These are phyloP conservation scores for Erodium trifolium DNA, from an alignment of 441 rosid genomes.

Conservation along the genomic window DNA sequence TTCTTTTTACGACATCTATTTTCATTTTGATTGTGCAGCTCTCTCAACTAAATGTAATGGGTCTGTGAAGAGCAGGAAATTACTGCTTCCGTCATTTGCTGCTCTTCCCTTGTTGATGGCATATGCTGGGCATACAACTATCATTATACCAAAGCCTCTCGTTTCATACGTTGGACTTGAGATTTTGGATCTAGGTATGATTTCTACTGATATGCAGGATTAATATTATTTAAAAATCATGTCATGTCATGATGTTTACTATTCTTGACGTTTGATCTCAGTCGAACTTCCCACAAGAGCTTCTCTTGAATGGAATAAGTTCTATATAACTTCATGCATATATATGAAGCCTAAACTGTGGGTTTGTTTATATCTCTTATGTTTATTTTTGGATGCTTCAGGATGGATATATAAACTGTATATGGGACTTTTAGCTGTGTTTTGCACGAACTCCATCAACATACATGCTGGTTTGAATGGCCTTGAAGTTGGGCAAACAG, in stretches of 20 bases:
- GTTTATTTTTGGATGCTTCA: conserved; percentile 26
- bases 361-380: conserved; percentile 15
- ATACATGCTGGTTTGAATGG: conserved; percentile 98
- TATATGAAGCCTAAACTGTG: background rate
- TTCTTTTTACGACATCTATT: background rate
- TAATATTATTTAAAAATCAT: conserved; percentile 2
- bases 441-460: conserved; percentile 93
- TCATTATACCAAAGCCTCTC: conserved; percentile 90
- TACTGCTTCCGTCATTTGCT: conserved; percentile 79
- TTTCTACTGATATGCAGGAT: conserved; percentile 8
- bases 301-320: background rate
- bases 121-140: conserved; percentile 94
- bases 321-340: background rate
- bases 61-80: conserved; percentile 50
- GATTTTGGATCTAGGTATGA: conserved; percentile 74
- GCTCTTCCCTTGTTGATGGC: conserved; percentile 94
- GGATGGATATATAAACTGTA: conserved; percentile 87
- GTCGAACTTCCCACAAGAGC: background rate
- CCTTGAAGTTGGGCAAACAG: conserved; percentile 94
- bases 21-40: background rate
- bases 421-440: conserved; percentile 81
- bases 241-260: conserved; percentile 7
- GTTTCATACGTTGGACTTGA: conserved; percentile 61
- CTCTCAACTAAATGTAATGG: conserved; percentile 7
- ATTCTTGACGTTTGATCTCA: background rate